Evolutionary conservation across 2,329 filamentous ascomycete species (phyloP).

Genomic region (Periconia sp.): DNA sequence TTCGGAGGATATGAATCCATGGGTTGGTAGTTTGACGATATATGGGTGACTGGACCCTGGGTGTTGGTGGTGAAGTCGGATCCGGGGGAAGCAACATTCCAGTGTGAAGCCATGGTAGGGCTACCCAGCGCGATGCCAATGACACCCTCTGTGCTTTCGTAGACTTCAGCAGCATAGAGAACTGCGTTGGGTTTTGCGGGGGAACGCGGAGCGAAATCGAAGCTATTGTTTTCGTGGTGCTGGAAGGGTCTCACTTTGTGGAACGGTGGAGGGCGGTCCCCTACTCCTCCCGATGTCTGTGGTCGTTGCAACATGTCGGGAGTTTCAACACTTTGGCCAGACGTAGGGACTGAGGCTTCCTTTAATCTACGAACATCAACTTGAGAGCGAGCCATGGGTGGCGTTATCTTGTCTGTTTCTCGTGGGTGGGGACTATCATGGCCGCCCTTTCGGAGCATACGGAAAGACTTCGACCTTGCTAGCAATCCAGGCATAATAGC

Average conservation of each 20-base stretch:
- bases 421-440: slow-evolving; percentile 34
- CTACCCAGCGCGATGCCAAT: slow-evolving; percentile 46
- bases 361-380: slow-evolving; percentile 37
- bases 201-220: slow-evolving; percentile 28
- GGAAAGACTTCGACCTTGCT: slow-evolving; percentile 41
- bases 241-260: slow-evolving; percentile 36
- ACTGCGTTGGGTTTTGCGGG: slow-evolving; percentile 32
- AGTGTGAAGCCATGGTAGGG: slow-evolving; percentile 33
- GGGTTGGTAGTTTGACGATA: slow-evolving; percentile 16
- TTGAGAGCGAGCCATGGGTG: slow-evolving; percentile 22
- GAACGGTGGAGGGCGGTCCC: slow-evolving; percentile 33
- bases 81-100: slow-evolving; percentile 26
- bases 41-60: slow-evolving; percentile 19
- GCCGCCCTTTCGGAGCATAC: slow-evolving; percentile 36
- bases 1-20: slow-evolving; percentile 1
- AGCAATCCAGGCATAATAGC: slow-evolving; percentile 39
- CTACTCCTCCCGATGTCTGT: slow-evolving; percentile 37
- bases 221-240: slow-evolving; percentile 25
- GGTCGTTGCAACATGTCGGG: slow-evolving; percentile 35
- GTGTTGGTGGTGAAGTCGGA: slow-evolving; percentile 17
- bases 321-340: slow-evolving; percentile 27
- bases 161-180: slow-evolving; percentile 32
- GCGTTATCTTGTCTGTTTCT: slow-evolving; percentile 23
- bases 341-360: slow-evolving; percentile 27
- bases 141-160: slow-evolving; percentile 28